Evolutionary conservation across 1,284 basidiomycete genomes (phyloP).

Genomic region (Cutaneotrichosporon sp.): DNA sequence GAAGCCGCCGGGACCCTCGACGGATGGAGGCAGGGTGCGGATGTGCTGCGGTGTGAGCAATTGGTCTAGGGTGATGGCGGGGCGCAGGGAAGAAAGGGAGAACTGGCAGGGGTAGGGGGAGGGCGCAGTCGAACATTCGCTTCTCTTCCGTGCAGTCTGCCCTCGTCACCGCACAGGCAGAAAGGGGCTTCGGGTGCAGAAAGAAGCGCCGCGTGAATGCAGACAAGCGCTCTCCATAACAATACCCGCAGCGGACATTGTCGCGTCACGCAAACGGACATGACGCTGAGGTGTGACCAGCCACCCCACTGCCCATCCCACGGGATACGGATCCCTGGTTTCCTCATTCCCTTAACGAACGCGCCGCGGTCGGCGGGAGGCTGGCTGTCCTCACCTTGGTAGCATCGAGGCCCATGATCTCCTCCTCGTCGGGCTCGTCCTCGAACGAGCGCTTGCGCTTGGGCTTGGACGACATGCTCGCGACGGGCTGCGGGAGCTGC

Average conservation of each 20-base stretch:
- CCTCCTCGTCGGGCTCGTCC: conserved; percentile 23
- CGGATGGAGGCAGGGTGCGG: conserved; percentile 17
- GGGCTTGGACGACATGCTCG: conserved; percentile 35
- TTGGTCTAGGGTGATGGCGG: not conserved
- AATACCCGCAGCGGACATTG: not conserved
- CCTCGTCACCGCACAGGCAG: no score
- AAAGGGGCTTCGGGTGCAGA: no score
- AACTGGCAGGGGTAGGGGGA: not conserved
- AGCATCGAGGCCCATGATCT: conserved; percentile 1
- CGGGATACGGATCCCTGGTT: not conserved
- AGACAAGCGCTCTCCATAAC: not conserved
- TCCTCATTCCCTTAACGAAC: conserved; percentile 1
- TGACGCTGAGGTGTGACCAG: not conserved
- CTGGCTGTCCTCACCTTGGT: conserved; percentile 10
- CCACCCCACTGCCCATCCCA: not conserved
- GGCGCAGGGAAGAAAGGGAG: not conserved
- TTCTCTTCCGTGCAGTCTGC: no score
- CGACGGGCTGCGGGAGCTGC: conserved; percentile 19
- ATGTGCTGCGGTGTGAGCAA: conserved; percentile 18
- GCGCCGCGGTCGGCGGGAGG: not conserved
- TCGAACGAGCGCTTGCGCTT: conserved; percentile 43
- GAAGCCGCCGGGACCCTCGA: conserved; percentile 16
- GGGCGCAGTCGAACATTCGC: no score
- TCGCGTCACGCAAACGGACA: not conserved
- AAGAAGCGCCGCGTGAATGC: not conserved